Evolutionary conservation across 1,284 basidiomycete species (phyloP), one percentile per base, ranked within the genome.

Genomic region (Sanghuangporus weigelae): DNA sequence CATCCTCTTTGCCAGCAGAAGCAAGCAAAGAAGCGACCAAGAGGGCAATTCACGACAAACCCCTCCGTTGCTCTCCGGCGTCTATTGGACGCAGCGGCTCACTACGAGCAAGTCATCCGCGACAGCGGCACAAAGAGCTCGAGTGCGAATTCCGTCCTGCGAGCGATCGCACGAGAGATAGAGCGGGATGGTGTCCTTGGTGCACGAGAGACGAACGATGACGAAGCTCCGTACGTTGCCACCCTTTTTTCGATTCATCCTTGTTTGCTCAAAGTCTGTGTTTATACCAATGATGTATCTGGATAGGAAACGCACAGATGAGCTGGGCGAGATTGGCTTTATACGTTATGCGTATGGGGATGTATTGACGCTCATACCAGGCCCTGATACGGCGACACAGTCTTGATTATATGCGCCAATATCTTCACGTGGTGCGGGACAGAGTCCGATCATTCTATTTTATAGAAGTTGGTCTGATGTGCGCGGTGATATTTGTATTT

Each of bases 101-200:
- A 80, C 68, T 89, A 86, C 63, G 79, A 83, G 67, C 72, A 71
- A 10, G 84, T 84, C 69, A 75, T 88, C 31, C 71, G 51, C 3
- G 68, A 62, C 35, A 63, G 71, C 2, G 71, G 73, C 19, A 77
- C 78, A 10, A 74, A 75, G n/a, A 73, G 74, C 7, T 75, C 73
- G 36, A 81, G 79, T 19, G 84, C 83, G 16, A 79, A 76, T 65
- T 75, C 78, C 53, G 83, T 78, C 14, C 67, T 82, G 19, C 73
- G 73, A n/a, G 62, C 67, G 14, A 71, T 71, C 3, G 77, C 82
- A 4, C 73, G 72, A 39, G 74, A 77, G 39, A 70, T 83, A 10
- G 84, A 86, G 66, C 84, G 76, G 59, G 81, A 87, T 67, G 87
- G 86, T 0, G 69, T 87, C 57, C 76, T 79, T 51, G 76, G 74